A percentile compares a stretch with the other conserved stretches of the same genome.
Conservation (phyloP, 225 moss, liverwort and hornwort species). For the Straminergon stramineum region DNA sequence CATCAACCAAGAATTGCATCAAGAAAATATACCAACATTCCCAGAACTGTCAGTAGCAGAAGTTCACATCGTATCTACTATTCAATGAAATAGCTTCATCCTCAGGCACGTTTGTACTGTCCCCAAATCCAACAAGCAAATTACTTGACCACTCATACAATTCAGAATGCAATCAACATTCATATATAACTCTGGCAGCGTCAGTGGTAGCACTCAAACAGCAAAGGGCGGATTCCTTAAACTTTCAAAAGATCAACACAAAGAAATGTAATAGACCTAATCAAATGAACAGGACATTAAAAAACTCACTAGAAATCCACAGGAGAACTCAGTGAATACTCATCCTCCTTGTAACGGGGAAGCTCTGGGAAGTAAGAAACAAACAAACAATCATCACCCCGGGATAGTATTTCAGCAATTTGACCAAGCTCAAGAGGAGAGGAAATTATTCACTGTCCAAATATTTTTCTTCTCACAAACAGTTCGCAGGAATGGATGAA, state of each 20-base stretch:
- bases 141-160: not conserved
- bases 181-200: not conserved
- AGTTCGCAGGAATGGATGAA: not conserved
- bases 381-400: conserved; percentile 12
- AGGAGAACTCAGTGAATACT: conserved; percentile 28
- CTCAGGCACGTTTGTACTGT: conserved; percentile 17
- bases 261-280: not conserved
- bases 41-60: conserved; percentile 10
- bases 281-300: not conserved
- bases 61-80: conserved; percentile 38
- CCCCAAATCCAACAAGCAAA: conserved; percentile 11
- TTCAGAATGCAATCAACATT: not conserved
- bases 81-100: conserved; percentile 31
- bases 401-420: conserved; percentile 1
- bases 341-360: conserved; percentile 23
- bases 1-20: not conserved
- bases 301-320: conserved; percentile 36
- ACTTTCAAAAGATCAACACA: not conserved
- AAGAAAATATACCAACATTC: conserved; percentile 5
- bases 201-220: not conserved
- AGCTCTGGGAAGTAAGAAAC: conserved; percentile 32
- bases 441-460: not conserved
- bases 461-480: not conserved
- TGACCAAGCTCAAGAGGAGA: not conserved
- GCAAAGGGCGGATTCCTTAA: not conserved